Evolutionary conservation across 768 basidiomycete genomes (phyloP).

Genomic region (Holtermanniella nyarrowii): DNA sequence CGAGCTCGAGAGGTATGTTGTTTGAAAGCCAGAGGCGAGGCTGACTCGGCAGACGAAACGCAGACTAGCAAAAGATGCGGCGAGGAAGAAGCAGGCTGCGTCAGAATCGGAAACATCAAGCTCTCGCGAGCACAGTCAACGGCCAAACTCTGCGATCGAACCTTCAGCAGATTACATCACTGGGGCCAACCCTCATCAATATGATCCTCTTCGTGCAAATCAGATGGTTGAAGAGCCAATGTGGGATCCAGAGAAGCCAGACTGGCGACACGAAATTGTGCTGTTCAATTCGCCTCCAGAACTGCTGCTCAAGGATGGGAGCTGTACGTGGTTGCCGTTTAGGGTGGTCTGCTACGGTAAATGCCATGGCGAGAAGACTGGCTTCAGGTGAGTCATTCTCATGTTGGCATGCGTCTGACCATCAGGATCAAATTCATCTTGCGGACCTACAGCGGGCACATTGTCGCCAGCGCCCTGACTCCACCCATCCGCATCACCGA

Average conservation of each 20-base stretch:
- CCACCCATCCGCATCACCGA: constrained; percentile 97
- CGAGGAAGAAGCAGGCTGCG: constrained; percentile 17
- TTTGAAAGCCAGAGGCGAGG: neutral
- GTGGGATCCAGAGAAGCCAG: constrained; percentile 28
- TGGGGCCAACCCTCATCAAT: constrained; percentile 26
- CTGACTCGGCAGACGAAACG: constrained; percentile 7
- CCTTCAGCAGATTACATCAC: constrained; percentile 27
- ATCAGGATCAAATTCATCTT: constrained; percentile 70
- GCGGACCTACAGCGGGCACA: constrained; percentile 63
- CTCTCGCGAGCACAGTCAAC: constrained; percentile 4
- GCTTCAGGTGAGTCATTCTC: constrained; percentile 51
- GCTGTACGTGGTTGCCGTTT: constrained; percentile 69
- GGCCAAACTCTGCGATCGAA: constrained; percentile 4
- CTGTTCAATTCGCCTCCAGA: constrained; percentile 91
- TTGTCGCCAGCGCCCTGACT: constrained; percentile 71
- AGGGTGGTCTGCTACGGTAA: constrained; percentile 97
- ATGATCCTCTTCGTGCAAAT: constrained; percentile 20
- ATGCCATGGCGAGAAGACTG: constrained; percentile 93
- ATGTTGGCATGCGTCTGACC: constrained; percentile 1
- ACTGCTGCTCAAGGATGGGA: constrained; percentile 78
- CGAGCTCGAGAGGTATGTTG: constrained; percentile 20
- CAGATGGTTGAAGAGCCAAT: constrained; percentile 30
- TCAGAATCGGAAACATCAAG: constrained; percentile 26
- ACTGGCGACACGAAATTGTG: constrained; percentile 53
- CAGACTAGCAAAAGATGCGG: constrained; percentile 24